phyloP scores from a whole-genome alignment of 495 filamentous ascomycete genomes.

The Aspergillus carlsbadensis region DNA sequence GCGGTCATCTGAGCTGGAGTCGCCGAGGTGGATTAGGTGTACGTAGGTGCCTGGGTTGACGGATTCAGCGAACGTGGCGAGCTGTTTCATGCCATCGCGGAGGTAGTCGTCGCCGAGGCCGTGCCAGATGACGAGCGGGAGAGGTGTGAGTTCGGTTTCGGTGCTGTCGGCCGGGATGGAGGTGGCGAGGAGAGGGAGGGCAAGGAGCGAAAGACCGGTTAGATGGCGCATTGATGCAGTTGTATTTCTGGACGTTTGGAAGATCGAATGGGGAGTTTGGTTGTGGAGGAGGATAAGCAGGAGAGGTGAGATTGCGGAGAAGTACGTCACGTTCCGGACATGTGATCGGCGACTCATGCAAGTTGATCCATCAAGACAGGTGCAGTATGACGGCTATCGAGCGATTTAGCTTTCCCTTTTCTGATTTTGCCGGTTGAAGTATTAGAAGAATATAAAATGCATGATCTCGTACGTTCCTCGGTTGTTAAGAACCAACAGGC shows the following conservation, averaged over 20 bases:
- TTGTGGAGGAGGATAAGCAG: not conserved
- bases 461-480: no score
- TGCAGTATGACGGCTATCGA: no score
- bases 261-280: not conserved
- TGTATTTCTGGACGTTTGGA: not conserved
- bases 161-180: conserved; percentile 15
- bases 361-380: no score
- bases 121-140: conserved; percentile 94
- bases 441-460: no score
- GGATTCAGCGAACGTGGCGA: conserved; percentile 66
- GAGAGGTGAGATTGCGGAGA: not conserved
- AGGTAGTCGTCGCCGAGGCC: conserved; percentile 71
- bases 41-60: conserved; percentile 80
- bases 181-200: conserved; percentile 16
- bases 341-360: not conserved
- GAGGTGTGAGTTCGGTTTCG: conserved; percentile 42
- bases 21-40: conserved; percentile 75
- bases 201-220: conserved; percentile 7
- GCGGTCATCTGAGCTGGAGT: conserved; percentile 64
- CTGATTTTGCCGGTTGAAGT: no score
- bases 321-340: not conserved
- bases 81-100: conserved; percentile 65
- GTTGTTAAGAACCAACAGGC: no score
- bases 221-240: not conserved
- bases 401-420: no score